Evolutionary conservation across 805 yeast genomes (phyloP), one percentile per base, ranked within the genome.

Genomic region (Metschnikowia sp.): DNA sequence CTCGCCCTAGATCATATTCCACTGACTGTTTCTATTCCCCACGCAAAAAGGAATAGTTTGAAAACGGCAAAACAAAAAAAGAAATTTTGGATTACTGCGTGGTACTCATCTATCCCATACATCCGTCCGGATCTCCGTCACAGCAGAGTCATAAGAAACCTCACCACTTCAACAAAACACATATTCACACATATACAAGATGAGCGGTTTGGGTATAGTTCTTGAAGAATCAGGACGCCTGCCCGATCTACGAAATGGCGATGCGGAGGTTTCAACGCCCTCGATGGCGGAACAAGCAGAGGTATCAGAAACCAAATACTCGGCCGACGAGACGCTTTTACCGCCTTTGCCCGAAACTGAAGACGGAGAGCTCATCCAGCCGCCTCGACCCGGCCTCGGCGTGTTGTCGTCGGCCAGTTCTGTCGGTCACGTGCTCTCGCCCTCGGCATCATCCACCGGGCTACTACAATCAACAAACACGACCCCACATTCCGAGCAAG

Each of bases 311-410:
- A 19, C 38, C 43, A 7, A 22, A 22, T 31, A 26, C 6, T 10
- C 33, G 49, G 44, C n/a, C 19, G 44, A 43, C 50, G 55, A 58
- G 38, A 43, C 57, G n/a, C 56, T 61, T 28, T 50, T 61, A 35
- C 65, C 64, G 8, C 64, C 65, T 4, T 46, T 61, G 11, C 63
- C 64, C 6, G 59, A 53, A 26, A 47, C 39, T 22, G 44, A 42
- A 26, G 42, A 39, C 29, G 42, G 19, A 28, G 12, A 13, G 13
- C 18, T 36, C 26, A 11, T 5, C 13, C 36, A 29, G 28, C 18
- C 34, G 28, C 36, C 10, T 11, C 36, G 39, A 22, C 44, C 44
- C 9, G 36, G 32, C 8, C 41, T 32, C 15, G 29, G 26, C 30
- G 33, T 13, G 13, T 13, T 33, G 15, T 19, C 48, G 19, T 38